Conservation (phyloP, 2,329 filamentous ascomycete genomes). For the Sclerotinia subarctica region DNA sequence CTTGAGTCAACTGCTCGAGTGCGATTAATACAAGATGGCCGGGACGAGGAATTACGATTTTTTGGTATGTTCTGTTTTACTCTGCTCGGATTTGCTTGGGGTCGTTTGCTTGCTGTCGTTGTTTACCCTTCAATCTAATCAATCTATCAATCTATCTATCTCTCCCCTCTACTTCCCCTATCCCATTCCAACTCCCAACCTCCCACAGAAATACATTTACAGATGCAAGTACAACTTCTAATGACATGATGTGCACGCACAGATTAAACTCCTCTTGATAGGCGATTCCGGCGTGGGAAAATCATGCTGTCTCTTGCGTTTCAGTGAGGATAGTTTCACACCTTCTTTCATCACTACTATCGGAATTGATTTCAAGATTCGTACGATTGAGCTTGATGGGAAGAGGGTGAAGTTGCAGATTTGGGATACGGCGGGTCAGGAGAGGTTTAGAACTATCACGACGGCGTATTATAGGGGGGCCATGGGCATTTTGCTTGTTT, state of each 20-base stretch:
- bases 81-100: constrained; percentile 2
- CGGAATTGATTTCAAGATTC: constrained; percentile 99
- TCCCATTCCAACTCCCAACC: neutral
- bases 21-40: constrained; percentile 61
- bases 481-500: constrained; percentile 96
- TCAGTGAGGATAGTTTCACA: constrained; percentile 98
- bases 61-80: constrained; percentile 58
- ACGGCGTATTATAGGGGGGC: constrained; percentile 98
- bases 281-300: constrained; percentile 99
- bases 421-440: constrained; percentile 98
- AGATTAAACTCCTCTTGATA: constrained; percentile 97
- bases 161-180: constrained; percentile 11
- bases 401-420: constrained; percentile 99
- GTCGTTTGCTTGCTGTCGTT: neutral
- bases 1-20: constrained; percentile 22
- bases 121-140: neutral
- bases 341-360: constrained; percentile 99
- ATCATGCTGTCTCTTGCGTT: constrained; percentile 96
- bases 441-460: constrained; percentile 97
- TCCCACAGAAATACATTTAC: neutral
- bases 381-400: constrained; percentile 97
- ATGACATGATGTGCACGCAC: constrained; percentile 20
- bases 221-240: neutral
- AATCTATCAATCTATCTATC: constrained; percentile 1
- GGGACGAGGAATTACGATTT: constrained; percentile 99